Evolutionary conservation across 257 asterid species (phyloP), one percentile per base, ranked within the genome.

Genomic region (Jacaranda copaia): DNA sequence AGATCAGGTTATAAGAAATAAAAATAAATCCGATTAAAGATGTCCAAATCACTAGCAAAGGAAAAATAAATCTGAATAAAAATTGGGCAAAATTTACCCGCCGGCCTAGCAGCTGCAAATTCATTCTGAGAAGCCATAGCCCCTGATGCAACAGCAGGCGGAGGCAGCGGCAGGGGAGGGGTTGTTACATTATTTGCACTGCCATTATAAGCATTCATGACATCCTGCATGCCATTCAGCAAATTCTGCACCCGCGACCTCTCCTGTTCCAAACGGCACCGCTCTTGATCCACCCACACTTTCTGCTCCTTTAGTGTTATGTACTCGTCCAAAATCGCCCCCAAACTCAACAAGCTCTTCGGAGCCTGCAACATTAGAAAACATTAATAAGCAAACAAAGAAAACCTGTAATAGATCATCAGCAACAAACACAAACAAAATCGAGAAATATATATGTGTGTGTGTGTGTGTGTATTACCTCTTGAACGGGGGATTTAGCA

Each of bases 291-390:
- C 73, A 93, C 32, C 35, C 59, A 67, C 83, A 95, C 89, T 80
- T 90, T 95, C 81, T 88, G 95, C 81, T 87, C 99, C 90, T 95
- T 95, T 81, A 95, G 40, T 11, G 89, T 65, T 32, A 95, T 87
- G 81, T 95, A 95, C 83, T 95, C 99, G 16, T 95, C 97, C 87
- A 95, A 74, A 74, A 95, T 91, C 39, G 85, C 92, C 13, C 88
- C 91, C 88, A 95, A 85, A 79, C 93, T 87, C 96, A 95, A 74
- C 86, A 95, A 79, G 78, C 85, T 88, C 87, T 90, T 93, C 18
- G 99, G 98, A 40, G 94, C 95, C 99, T 95, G 46, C 40, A 78
- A 36, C n/a, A 74, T 10, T 15, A 2, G 3, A 1, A 61, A 72
- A n/a, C 55, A 15, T 0, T 11, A 4, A 63, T 52, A 61, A 59